Evolutionary conservation across 176 grass and related monocot species (phyloP).

Genomic region (Musa troglodytarum): DNA sequence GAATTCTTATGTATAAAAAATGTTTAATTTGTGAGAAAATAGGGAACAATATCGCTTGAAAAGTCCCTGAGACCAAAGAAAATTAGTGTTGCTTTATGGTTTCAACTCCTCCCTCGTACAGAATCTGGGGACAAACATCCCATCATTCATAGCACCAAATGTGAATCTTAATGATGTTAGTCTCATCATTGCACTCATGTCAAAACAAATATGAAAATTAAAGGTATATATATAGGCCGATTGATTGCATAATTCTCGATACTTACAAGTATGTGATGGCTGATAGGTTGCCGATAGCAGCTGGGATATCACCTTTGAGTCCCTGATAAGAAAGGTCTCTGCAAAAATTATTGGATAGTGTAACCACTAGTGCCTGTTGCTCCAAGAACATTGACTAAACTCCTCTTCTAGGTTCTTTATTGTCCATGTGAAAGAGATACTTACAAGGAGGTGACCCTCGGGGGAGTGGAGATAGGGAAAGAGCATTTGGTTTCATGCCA

Average conservation of each 20-base stretch:
- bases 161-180: neutral
- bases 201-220: neutral
- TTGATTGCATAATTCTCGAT: neutral
- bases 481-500: neutral
- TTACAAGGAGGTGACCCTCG: slow-evolving; percentile 1
- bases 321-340: neutral
- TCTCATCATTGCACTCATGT: neutral
- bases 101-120: neutral
- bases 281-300: neutral
- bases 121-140: neutral
- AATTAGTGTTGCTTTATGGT: neutral
- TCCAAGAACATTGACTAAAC: neutral
- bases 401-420: neutral
- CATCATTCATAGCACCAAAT: neutral
- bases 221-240: no score
- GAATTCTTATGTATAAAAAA: neutral
- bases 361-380: neutral
- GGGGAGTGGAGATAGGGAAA: neutral
- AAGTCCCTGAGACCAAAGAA: neutral
- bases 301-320: neutral
- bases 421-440: neutral
- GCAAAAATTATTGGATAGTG: neutral
- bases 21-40: neutral
- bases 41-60: neutral
- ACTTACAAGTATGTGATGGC: slow-evolving; percentile 3